Evolutionary conservation across 768 basidiomycete species (phyloP), one percentile per base, ranked within the genome.

Genomic region (Termitomyces eurrhizus): DNA sequence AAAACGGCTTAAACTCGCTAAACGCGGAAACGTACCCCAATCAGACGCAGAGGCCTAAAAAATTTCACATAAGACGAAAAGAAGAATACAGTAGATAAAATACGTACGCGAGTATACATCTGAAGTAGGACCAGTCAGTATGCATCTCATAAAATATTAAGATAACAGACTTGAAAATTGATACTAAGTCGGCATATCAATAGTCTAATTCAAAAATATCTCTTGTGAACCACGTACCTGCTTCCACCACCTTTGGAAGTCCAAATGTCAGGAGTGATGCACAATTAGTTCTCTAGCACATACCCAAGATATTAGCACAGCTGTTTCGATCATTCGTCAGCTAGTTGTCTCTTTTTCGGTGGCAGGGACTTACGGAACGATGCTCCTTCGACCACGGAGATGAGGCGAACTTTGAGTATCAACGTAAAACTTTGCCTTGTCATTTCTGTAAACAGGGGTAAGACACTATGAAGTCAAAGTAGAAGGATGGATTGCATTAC

Each of bases 341-440:
- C 7, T 44, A 6, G 3, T 55, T 12, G 16, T 7, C 1, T 29
- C 26, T 42, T 12, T 7, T 29, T 42, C 3, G 12, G 14, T 35
- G 21, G 18, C 2, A 21, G n/a, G 41, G 14, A 72, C 85, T 69
- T 65, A 87, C 83, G 87, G 88, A 13, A 89, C 88, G 65, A 89
- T 88, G 52, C 81, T 83, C 62, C 77, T 79, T 64, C 88, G 77
- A 44, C 87, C 87, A 51, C 87, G 83, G 55, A 89, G 72, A 66
- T 85, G 68, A 3, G 81, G 74, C 1, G 86, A 87, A 39, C 75
- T 72, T 75, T 77, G 77, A 24, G 83, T 83, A 69, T 89, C 87
- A 24, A 75, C 77, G 72, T 89, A 89, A 74, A 89, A 89, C 7
- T 83, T 89, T 1, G 86, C 88, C 73, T 88, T 88, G 69, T 88